Conservation (phyloP, 345 rosid species). For the Triadica sebifera region DNA sequence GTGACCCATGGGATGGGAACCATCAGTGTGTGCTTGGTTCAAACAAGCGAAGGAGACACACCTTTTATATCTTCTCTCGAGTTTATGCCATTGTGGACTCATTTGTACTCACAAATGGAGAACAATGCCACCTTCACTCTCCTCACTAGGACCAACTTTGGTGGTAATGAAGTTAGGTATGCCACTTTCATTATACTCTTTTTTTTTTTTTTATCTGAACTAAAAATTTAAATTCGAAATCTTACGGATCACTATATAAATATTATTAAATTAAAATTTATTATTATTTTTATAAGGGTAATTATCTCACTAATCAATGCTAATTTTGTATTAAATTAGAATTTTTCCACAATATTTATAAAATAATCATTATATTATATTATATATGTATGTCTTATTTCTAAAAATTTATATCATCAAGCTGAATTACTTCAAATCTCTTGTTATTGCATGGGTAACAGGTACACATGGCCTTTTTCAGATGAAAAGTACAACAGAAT, state of each 20-base stretch:
- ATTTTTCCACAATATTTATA: too few relatives aligned
- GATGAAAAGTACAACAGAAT: slow-evolving; percentile 18
- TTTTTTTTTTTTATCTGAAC: too few relatives aligned
- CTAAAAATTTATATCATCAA: too few relatives aligned
- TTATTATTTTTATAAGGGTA: too few relatives aligned
- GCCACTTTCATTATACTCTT: too few relatives aligned
- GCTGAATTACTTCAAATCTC: not conserved
- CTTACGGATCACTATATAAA: too few relatives aligned
- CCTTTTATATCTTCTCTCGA: slow-evolving; percentile 18
- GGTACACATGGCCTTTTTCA: slow-evolving; percentile 1
- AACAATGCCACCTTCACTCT: slow-evolving; percentile 5
- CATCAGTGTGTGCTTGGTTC: slow-evolving; percentile 17
- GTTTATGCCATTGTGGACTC: not conserved
- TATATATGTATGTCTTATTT: too few relatives aligned
- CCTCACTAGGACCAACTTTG: slow-evolving; percentile 17
- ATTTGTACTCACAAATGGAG: slow-evolving; percentile 6
- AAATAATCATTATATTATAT: too few relatives aligned
- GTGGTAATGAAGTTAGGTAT: slow-evolving; percentile 18
- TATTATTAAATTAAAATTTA: not conserved
- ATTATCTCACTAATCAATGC: too few relatives aligned
- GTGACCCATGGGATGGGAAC: not conserved
- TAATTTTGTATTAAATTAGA: too few relatives aligned
- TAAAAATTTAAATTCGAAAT: too few relatives aligned
- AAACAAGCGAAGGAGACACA: not conserved
- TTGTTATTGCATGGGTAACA: not conserved